phyloP scores from a whole-genome alignment of 495 filamentous ascomycete genomes.

The Penicillium maclennaniae region DNA sequence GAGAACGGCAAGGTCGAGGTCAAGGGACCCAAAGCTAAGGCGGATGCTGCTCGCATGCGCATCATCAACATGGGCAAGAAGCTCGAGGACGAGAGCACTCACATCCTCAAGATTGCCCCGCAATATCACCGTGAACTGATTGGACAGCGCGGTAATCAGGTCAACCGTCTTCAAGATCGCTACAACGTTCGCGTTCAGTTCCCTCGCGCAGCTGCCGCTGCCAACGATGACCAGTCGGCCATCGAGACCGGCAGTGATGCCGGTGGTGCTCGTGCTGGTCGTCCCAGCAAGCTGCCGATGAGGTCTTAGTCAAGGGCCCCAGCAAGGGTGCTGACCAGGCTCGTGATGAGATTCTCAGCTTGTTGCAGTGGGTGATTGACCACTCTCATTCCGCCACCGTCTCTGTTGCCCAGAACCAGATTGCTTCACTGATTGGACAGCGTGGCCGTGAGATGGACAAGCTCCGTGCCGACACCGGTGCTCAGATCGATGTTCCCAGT shows the following conservation, averaged over 20 bases:
- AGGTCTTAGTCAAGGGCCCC: conserved; percentile 86
- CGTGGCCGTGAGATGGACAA: conserved; percentile 87
- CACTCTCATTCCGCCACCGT: conserved; percentile 75
- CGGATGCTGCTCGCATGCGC: conserved; percentile 73
- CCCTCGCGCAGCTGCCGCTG: conserved; percentile 59
- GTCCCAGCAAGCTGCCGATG: conserved; percentile 75
- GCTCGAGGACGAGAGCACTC: conserved; percentile 81
- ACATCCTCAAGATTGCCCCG: conserved; percentile 81
- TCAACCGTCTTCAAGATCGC: conserved; percentile 70
- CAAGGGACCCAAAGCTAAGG: conserved; percentile 72
- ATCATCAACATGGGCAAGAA: conserved; percentile 73
- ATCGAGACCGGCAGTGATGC: conserved; percentile 68
- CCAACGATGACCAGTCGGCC: conserved; percentile 64
- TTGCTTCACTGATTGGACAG: conserved; percentile 85
- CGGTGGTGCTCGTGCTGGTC: conserved; percentile 54
- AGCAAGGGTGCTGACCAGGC: conserved; percentile 88
- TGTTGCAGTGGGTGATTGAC: conserved; percentile 83
- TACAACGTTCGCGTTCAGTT: conserved; percentile 95
- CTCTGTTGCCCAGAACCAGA: conserved; percentile 78
- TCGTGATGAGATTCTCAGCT: conserved; percentile 78
- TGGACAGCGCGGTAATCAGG: conserved; percentile 59
- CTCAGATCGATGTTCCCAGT: conserved; percentile 85
- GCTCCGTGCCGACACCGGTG: conserved; percentile 74
- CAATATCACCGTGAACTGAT: conserved; percentile 79
- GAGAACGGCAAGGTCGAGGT: conserved; percentile 66